phyloP scores from a whole-genome alignment of 257 asterid genomes.

The Orobanche coerulescens region DNA sequence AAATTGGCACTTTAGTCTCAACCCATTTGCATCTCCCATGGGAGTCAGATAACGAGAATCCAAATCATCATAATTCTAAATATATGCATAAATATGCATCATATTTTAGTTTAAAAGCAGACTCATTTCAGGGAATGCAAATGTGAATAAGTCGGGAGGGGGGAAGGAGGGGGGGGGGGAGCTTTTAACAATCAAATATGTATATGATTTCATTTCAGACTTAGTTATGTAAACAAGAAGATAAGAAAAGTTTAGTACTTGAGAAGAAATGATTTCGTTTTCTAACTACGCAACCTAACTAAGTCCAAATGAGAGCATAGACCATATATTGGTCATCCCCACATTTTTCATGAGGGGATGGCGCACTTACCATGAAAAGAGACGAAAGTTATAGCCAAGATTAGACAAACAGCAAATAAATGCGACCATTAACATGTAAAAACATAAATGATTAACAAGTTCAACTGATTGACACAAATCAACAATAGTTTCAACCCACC shows the following conservation, averaged over 20 bases:
- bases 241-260: neutral
- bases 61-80: neutral
- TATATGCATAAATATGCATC: neutral
- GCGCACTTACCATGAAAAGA: neutral
- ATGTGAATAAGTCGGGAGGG: too few species aligned
- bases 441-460: neutral
- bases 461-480: conserved; percentile 1
- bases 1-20: neutral
- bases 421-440: neutral
- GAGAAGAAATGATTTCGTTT: neutral
- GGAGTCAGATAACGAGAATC: neutral
- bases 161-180: neutral
- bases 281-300: neutral
- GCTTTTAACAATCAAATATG: too few species aligned
- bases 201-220: neutral
- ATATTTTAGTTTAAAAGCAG: neutral
- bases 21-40: neutral
- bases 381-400: too few species aligned
- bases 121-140: neutral
- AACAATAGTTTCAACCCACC: conserved; percentile 49
- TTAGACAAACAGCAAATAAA: neutral
- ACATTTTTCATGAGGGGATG: neutral
- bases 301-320: too few species aligned
- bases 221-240: neutral
- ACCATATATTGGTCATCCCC: too few species aligned